Conservation (phyloP, 495 filamentous ascomycete species). For the Penicillium cataractarum region DNA sequence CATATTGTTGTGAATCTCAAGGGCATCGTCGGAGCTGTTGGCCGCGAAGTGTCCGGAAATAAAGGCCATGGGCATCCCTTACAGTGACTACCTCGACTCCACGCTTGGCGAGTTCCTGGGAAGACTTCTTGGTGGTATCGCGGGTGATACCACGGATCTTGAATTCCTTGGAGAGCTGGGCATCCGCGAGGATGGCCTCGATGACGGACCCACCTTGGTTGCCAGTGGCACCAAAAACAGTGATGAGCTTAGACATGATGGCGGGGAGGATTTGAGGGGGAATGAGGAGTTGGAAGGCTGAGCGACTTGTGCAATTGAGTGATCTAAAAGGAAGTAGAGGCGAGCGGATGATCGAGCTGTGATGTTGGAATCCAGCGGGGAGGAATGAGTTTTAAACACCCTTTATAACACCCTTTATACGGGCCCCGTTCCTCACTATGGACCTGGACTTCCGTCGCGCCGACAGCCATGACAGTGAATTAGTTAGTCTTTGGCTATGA, state of each 20-base stretch:
- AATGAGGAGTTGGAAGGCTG: neutral
- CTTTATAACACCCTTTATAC: too few relatives aligned
- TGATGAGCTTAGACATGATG: slow-evolving; percentile 41
- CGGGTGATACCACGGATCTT: slow-evolving; percentile 41
- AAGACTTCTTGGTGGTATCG: slow-evolving; percentile 28
- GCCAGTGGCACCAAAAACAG: slow-evolving; percentile 53
- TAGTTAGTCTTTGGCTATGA: too few relatives aligned
- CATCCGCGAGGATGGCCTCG: slow-evolving; percentile 27
- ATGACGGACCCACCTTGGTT: slow-evolving; percentile 38
- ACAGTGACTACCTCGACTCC: slow-evolving; percentile 32
- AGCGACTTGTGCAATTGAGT: slow-evolving; percentile 1
- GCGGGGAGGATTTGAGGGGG: neutral
- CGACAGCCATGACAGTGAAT: too few relatives aligned
- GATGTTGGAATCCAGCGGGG: too few relatives aligned
- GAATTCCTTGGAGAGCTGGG: slow-evolving; percentile 40
- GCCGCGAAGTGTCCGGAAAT: too few relatives aligned
- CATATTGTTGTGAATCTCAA: neutral
- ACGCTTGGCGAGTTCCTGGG: slow-evolving; percentile 20
- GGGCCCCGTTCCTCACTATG: too few relatives aligned
- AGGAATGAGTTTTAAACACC: too few relatives aligned
- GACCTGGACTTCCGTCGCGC: too few relatives aligned
- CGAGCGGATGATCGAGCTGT: too few relatives aligned
- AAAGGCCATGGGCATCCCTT: slow-evolving; percentile 6
- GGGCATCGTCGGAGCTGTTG: neutral
- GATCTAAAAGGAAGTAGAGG: too few relatives aligned